Evolutionary conservation across 805 yeast species (phyloP).

Genomic region (Huiozyma sinensis): DNA sequence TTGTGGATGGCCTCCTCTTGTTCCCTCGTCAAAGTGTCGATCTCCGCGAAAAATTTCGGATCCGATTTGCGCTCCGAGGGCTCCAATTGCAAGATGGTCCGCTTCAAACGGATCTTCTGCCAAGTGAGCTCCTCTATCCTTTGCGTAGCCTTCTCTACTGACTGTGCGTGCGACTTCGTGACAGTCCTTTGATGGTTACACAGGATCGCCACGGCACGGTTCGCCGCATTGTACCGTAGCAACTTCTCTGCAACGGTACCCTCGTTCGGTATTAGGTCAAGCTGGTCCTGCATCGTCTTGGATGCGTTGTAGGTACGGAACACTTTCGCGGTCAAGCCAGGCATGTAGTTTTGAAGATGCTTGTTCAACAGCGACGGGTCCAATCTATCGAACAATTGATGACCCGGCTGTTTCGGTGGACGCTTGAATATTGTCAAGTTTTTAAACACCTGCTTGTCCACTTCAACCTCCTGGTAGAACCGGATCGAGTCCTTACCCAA

Average conservation of each 20-base stretch:
- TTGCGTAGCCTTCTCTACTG: slow-evolving; percentile 70
- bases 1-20: slow-evolving; percentile 50
- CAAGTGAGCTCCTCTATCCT: slow-evolving; percentile 71
- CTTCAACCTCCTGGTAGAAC: slow-evolving; percentile 85
- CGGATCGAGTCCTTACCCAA: slow-evolving; percentile 93
- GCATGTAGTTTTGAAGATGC: slow-evolving; percentile 81
- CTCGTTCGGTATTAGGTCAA: slow-evolving; percentile 72
- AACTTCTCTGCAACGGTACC: slow-evolving; percentile 85
- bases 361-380: slow-evolving; percentile 76
- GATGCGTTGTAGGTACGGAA: slow-evolving; percentile 97
- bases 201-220: slow-evolving; percentile 86
- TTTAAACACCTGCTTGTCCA: slow-evolving; percentile 84
- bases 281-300: slow-evolving; percentile 90
- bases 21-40: slow-evolving; percentile 56
- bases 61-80: slow-evolving; percentile 39
- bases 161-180: slow-evolving; percentile 69
- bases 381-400: slow-evolving; percentile 82
- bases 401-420: slow-evolving; percentile 83
- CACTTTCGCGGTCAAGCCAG: slow-evolving; percentile 90
- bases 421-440: slow-evolving; percentile 80
- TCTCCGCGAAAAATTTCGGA: slow-evolving; percentile 52
- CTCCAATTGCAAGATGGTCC: slow-evolving; percentile 59
- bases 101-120: slow-evolving; percentile 68
- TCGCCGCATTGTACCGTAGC: slow-evolving; percentile 85
- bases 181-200: slow-evolving; percentile 97